phyloP scores from a whole-genome alignment of 768 basidiomycete species.

The Candolleomyces eurysporus region DNA sequence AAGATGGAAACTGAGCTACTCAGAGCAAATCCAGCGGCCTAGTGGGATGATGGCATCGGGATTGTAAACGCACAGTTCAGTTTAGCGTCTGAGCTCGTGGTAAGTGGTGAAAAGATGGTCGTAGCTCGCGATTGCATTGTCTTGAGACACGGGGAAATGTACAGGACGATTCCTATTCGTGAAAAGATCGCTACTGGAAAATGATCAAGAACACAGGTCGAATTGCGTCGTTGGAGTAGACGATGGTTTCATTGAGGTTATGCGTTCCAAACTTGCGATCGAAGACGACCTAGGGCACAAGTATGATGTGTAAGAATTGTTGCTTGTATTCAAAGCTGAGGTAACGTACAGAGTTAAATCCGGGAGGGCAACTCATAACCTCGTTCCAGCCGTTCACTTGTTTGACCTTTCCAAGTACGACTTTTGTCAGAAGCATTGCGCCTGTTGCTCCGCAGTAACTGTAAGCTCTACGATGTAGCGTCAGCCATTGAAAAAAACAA shows the following conservation, averaged over 20 bases:
- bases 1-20: too few relatives aligned
- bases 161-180: too few relatives aligned
- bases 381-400: constrained; percentile 18
- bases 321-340: not conserved
- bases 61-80: too few relatives aligned
- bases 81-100: too few relatives aligned
- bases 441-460: constrained; percentile 19
- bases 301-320: not conserved
- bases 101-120: too few relatives aligned
- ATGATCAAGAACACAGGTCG: constrained; percentile 29
- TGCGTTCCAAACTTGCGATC: constrained; percentile 2
- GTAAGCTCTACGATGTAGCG: constrained; percentile 15
- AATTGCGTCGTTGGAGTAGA: constrained; percentile 9
- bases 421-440: constrained; percentile 26
- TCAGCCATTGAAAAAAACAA: not conserved
- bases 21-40: too few relatives aligned
- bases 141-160: too few relatives aligned
- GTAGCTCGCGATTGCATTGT: too few relatives aligned
- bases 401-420: constrained; percentile 25
- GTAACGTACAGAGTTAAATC: constrained; percentile 25
- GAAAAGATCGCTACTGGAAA: constrained; percentile 13
- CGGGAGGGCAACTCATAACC: constrained; percentile 20
- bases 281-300: not conserved
- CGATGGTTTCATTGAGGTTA: not conserved
- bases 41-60: too few relatives aligned